Conservation (phyloP, 108 stramenopile species). For the Cyclotella sp. region DNA sequence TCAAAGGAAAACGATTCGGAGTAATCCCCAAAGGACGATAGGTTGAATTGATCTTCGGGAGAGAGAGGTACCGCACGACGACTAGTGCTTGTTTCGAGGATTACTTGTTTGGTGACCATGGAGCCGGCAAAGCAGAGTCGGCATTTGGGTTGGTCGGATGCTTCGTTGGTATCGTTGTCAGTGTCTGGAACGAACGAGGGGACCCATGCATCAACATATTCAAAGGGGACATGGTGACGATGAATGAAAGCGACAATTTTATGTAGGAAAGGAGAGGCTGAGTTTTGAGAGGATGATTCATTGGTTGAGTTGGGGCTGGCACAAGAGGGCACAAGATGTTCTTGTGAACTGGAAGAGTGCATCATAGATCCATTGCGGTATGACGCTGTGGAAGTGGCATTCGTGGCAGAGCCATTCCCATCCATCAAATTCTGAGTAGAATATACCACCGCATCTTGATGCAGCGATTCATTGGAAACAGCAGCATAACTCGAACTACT, state of each 20-base stretch:
- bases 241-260: slow-evolving; percentile 73
- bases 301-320: background rate
- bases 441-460: background rate
- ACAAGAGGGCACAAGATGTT: background rate
- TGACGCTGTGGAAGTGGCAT: background rate
- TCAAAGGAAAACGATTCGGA: slow-evolving; percentile 89
- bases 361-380: background rate
- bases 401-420: background rate
- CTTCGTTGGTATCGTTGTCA: background rate
- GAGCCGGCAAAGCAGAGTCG: slow-evolving; percentile 90
- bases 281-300: background rate
- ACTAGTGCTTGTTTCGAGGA: slow-evolving; percentile 45
- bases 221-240: slow-evolving; percentile 82
- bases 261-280: slow-evolving; percentile 73
- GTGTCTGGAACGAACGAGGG: slow-evolving; percentile 80
- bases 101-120: slow-evolving; percentile 58
- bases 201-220: slow-evolving; percentile 89
- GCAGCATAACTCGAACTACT: background rate
- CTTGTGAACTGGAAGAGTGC: slow-evolving; percentile 3
- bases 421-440: background rate
- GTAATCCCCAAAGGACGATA: slow-evolving; percentile 86
- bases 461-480: background rate
- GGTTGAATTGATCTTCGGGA: slow-evolving; percentile 69
- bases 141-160: slow-evolving; percentile 55
- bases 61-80: slow-evolving; percentile 48